These are phyloP conservation scores for Daldinia bambusicola DNA, from an alignment of 495 filamentous ascomycete species.

Conservation along the genomic window DNA sequence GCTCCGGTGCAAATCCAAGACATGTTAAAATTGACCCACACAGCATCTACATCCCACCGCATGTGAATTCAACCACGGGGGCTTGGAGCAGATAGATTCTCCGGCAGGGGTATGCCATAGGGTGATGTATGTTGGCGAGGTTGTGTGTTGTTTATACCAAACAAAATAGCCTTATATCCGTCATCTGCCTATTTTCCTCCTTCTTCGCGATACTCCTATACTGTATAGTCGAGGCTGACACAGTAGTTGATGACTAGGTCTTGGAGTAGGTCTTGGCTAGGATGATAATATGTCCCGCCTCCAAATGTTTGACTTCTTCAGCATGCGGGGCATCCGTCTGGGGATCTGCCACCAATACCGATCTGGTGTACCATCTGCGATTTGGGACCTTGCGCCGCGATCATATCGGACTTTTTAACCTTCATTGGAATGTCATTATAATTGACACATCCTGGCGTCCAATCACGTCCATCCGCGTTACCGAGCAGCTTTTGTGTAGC, in stretches of 20 bases:
- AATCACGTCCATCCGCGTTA: slow-evolving; percentile 39
- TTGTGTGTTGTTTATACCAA: slow-evolving; percentile 28
- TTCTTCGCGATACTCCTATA: not conserved
- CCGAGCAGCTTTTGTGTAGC: slow-evolving; percentile 19
- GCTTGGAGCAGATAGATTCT: slow-evolving; percentile 14
- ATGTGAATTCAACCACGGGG: slow-evolving; percentile 44
- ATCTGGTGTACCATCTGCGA: slow-evolving; percentile 35
- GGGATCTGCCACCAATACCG: slow-evolving; percentile 44
- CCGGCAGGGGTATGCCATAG: slow-evolving; percentile 2
- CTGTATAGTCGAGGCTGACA: slow-evolving; percentile 14
- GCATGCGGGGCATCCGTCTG: slow-evolving; percentile 40
- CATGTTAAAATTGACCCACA: slow-evolving; percentile 33
- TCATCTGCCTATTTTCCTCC: slow-evolving; percentile 42
- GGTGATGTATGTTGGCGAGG: slow-evolving; percentile 18
- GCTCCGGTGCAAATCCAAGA: slow-evolving; percentile 29
- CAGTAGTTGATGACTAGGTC: slow-evolving; percentile 27
- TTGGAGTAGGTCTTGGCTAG: slow-evolving; percentile 13
- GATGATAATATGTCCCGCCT: slow-evolving; percentile 24
- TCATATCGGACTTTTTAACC: slow-evolving; percentile 40
- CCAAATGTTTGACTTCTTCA: slow-evolving; percentile 19
- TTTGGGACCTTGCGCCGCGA: slow-evolving; percentile 26
- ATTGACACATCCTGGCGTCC: slow-evolving; percentile 15
- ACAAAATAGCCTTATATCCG: slow-evolving; percentile 6
- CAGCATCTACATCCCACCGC: slow-evolving; percentile 37
- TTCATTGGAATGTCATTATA: slow-evolving; percentile 39